Conservation (phyloP, 331 rosid genomes). For the Telfairia occidentalis region DNA sequence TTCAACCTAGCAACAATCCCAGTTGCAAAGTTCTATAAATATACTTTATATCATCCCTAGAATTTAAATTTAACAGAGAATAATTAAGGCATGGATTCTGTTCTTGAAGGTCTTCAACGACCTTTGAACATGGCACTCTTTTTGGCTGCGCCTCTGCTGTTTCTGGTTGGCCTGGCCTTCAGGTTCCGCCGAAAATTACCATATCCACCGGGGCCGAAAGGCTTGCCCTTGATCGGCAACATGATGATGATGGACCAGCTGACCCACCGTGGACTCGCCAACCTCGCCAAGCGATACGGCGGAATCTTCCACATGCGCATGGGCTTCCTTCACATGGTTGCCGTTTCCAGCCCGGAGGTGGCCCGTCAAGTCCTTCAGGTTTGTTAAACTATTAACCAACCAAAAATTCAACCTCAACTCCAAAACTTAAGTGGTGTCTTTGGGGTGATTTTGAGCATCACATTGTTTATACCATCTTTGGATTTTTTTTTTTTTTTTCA, state of each 20-base stretch:
- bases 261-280: conserved; percentile 69
- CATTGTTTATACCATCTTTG: too few species aligned
- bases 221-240: conserved; percentile 39
- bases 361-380: conserved; percentile 76
- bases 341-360: conserved; percentile 37
- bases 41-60: neutral
- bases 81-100: conserved; percentile 24
- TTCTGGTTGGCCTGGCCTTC: neutral
- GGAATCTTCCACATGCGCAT: conserved; percentile 62
- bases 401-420: too few species aligned
- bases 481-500: too few species aligned
- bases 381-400: too few species aligned
- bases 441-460: too few species aligned
- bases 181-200: neutral
- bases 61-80: too few species aligned
- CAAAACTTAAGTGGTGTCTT: too few species aligned
- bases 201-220: neutral
- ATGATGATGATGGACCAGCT: conserved; percentile 63
- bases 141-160: neutral
- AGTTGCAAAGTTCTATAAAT: neutral
- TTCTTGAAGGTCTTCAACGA: too few species aligned
- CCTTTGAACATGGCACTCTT: conserved; percentile 3
- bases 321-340: conserved; percentile 68
- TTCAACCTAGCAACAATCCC: neutral
- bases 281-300: conserved; percentile 46